Base-by-base conservation (phyloP, 2,329 filamentous ascomycete species). In the Botrytis hyacinthi region DNA sequence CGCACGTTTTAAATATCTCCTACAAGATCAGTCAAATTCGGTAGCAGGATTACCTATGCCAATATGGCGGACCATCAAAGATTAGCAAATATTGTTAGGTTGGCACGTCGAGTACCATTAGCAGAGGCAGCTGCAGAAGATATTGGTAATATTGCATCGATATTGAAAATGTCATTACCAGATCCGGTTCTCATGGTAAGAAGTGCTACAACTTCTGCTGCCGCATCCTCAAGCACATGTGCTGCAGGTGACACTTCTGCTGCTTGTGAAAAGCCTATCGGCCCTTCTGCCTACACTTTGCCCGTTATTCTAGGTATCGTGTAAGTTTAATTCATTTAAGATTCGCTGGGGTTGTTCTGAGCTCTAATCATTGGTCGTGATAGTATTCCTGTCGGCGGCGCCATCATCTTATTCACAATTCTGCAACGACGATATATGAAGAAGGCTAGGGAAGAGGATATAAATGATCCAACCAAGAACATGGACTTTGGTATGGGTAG, bases 401-500 rank as follows among this genome's bases (percentile, higher is more conserved):
- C 92, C 32, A 81, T 92, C 1, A 80, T 89, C 66, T 87, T 94
- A 1, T 84, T 98, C 57, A 80, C 95, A 76, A 91, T 90, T 80
- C 87, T 99, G 51, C 95, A 98, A 81, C 89, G 93, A 70, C 88
- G 93, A 81, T 92, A 94, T 79, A 83, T 93, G 57, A 89, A 88
- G 81, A 94, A 90, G 79, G 86, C 94, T 76, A 86, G 86, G 72
- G 84, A 86, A 74, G 96, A 99, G 83, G 96, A 99, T 83, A 87
- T 88, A 29, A 90, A 92, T 76, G 95, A 98, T 82, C 93, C 93
- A 77, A 93, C 97, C 83, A 95, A 92, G 80, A 96, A 94, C 0
- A 87, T 98, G 80, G 96, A 99, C 82, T 99, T 98, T 81, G 96
- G 96, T 51, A 83, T 98, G 80, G 93, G 84, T 54, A 83, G 92